Evolutionary conservation across 2,329 filamentous ascomycete species (phyloP).

Genomic region (Arthrobotrys sphaeroides): DNA sequence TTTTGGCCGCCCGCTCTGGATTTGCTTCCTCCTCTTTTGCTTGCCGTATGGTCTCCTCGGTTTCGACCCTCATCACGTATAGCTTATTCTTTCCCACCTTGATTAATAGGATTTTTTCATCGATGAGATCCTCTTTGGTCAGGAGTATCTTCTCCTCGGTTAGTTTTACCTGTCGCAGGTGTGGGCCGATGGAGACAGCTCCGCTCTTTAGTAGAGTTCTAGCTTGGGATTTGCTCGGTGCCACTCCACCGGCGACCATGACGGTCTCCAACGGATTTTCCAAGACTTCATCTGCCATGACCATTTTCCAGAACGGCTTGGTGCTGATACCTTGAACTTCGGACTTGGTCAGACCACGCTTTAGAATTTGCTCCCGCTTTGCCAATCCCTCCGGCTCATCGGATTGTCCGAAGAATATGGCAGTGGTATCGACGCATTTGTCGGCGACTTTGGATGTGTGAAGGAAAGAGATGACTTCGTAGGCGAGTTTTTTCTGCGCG

Average conservation of each 20-base stretch:
- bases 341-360: not conserved
- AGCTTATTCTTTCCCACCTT: constrained; percentile 46
- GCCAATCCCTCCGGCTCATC: not conserved
- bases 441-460: constrained; percentile 75
- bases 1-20: not conserved
- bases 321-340: constrained; percentile 30
- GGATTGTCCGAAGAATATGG: constrained; percentile 22
- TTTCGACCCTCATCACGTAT: constrained; percentile 21
- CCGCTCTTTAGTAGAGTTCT: constrained; percentile 28
- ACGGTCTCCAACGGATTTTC: constrained; percentile 25
- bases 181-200: constrained; percentile 32
- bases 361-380: not conserved
- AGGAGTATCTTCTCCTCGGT: not conserved
- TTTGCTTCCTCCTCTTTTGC: constrained; percentile 1
- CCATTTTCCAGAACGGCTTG: constrained; percentile 19
- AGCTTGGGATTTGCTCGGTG: constrained; percentile 22
- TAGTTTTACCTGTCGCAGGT: constrained; percentile 30
- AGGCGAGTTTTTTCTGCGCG: constrained; percentile 84
- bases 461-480: constrained; percentile 80
- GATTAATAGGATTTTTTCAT: constrained; percentile 9
- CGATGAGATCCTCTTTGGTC: constrained; percentile 13
- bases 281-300: not conserved
- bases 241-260: constrained; percentile 9
- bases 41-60: not conserved
- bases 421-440: constrained; percentile 65